Evolutionary conservation across 129 eudicot genomes (phyloP).

Genomic region (Flaveria sonorensis): DNA sequence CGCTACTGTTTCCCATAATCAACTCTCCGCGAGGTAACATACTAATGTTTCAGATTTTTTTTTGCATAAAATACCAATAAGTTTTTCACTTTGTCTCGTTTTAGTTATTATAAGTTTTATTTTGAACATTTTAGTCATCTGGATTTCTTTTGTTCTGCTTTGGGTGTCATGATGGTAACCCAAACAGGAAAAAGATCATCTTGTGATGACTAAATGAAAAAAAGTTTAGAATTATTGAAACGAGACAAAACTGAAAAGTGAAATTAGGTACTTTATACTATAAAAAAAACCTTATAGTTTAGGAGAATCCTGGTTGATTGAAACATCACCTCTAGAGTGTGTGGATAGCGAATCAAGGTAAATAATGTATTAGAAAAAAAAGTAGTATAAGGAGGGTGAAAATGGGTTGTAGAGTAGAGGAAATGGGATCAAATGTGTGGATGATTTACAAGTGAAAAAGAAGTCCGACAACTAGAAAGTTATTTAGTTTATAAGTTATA

Average conservation of each 20-base stretch:
- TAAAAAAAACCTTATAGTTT: background rate
- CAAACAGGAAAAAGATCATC: background rate
- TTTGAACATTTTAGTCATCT: background rate
- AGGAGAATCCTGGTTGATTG: background rate
- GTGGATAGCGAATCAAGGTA: slow-evolving; percentile 10
- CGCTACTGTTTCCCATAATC: background rate
- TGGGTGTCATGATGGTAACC: background rate
- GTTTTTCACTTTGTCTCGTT: background rate
- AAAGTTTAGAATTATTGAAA: too few species aligned
- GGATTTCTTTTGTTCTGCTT: background rate
- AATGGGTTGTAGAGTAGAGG: too few species aligned
- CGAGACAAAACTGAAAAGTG: too few species aligned
- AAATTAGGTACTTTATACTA: too few species aligned
- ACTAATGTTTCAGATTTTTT: background rate
- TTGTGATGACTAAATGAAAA: too few species aligned
- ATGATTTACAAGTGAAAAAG: too few species aligned
- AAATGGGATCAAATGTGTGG: too few species aligned
- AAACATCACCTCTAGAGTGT: background rate
- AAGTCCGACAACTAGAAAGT: background rate
- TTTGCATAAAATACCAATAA: background rate
- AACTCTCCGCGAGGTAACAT: background rate
- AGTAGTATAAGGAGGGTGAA: slow-evolving; percentile 12
- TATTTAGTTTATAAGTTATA: background rate
- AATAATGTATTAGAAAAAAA: background rate
- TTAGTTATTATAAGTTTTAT: background rate